phyloP scores from a whole-genome alignment of 257 asterid genomes.

The Solanum lycopersicoides region DNA sequence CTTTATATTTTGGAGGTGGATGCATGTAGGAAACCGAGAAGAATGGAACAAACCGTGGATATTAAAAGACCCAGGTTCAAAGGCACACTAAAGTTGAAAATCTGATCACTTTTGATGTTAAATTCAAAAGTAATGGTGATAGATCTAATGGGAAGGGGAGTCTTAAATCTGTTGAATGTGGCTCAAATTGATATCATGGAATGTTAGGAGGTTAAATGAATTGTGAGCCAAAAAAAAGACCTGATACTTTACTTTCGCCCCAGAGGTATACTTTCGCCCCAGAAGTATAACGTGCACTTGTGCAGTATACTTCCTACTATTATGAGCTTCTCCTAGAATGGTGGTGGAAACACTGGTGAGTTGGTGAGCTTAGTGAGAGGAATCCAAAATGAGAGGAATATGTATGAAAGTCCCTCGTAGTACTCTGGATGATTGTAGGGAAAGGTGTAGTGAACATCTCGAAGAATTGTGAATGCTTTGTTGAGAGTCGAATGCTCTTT shows the following conservation, averaged over 20 bases:
- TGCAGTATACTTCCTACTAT: neutral
- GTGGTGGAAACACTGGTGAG: neutral
- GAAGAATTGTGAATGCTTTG: neutral
- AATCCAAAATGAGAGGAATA: neutral
- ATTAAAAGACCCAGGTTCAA: neutral
- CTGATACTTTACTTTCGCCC: neutral
- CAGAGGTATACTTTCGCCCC: neutral
- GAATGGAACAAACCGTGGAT: neutral
- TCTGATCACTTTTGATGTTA: neutral
- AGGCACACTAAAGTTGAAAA: neutral
- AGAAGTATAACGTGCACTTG: neutral
- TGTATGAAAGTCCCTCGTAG: neutral
- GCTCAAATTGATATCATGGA: neutral
- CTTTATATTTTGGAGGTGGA: neutral
- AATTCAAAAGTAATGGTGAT: neutral
- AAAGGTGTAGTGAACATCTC: neutral
- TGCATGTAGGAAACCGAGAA: neutral
- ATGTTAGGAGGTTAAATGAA: neutral
- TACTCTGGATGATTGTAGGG: neutral
- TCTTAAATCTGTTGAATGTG: neutral
- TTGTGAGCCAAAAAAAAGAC: neutral
- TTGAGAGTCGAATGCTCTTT: neutral
- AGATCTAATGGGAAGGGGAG: neutral
- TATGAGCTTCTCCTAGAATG: neutral
- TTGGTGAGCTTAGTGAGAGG: neutral